Evolutionary conservation across 2,329 filamentous ascomycete species (phyloP).

Genomic region (Didymella pomorum): DNA sequence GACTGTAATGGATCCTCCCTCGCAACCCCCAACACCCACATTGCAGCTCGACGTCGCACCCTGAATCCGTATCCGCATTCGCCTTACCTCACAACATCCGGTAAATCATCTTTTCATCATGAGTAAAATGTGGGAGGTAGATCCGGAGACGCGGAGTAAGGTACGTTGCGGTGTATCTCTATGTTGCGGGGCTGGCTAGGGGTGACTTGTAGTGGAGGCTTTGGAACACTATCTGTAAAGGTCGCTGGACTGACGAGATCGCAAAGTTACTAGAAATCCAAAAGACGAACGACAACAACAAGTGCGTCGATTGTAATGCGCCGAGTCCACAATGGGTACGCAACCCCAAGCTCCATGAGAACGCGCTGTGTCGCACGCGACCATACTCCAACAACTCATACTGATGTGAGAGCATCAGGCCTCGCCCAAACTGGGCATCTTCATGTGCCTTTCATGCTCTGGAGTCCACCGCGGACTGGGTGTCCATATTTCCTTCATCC

Average conservation of each 20-base stretch:
- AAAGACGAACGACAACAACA: constrained; percentile 86
- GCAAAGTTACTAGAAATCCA: constrained; percentile 85
- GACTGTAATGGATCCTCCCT: constrained; percentile 18
- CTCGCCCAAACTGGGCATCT: constrained; percentile 95
- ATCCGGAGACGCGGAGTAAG: constrained; percentile 96
- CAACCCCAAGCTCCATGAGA: constrained; percentile 13
- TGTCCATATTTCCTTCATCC: constrained; percentile 98
- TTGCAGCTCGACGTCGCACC: constrained; percentile 6
- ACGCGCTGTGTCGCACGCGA: constrained; percentile 10
- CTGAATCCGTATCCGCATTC: constrained; percentile 2
- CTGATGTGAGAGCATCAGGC: constrained; percentile 56
- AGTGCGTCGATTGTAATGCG: constrained; percentile 93
- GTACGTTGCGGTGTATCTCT: constrained; percentile 57
- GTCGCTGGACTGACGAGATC: neutral
- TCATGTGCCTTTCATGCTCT: constrained; percentile 96
- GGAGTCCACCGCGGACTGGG: constrained; percentile 93
- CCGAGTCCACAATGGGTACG: constrained; percentile 96
- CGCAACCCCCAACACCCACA: constrained; percentile 14
- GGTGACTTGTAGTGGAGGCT: constrained; percentile 6
- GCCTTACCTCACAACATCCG: constrained; percentile 2
- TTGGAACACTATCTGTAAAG: neutral
- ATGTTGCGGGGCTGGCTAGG: constrained; percentile 20
- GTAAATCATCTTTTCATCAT: constrained; percentile 42
- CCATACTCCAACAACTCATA: constrained; percentile 14
- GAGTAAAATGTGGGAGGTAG: constrained; percentile 96